phyloP scores from a whole-genome alignment of 305 asterid species.

The Nicotiana rustica region DNA sequence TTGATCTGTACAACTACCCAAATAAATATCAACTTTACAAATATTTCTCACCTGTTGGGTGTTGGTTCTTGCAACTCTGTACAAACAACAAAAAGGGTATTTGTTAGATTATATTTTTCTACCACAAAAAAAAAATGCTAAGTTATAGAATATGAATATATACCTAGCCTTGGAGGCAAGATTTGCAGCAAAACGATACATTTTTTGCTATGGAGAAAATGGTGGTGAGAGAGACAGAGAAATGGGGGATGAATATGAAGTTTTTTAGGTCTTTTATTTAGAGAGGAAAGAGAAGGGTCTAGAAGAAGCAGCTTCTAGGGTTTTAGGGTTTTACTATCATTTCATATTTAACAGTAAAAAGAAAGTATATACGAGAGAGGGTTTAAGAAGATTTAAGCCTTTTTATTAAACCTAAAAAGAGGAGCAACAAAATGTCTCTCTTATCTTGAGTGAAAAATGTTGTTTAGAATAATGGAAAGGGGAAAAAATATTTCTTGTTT shows the following conservation, averaged over 20 bases:
- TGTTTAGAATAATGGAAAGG: too few species aligned
- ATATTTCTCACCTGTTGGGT: constrained; percentile 49
- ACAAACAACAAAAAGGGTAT: constrained; percentile 19
- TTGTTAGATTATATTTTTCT: not conserved
- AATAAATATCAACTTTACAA: not conserved
- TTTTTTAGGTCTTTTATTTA: constrained; percentile 21
- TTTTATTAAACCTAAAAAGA: not conserved
- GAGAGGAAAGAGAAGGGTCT: constrained; percentile 47
- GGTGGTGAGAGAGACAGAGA: not conserved
- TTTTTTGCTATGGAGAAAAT: constrained; percentile 27
- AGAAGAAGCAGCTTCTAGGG: constrained; percentile 41
- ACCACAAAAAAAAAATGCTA: not conserved
- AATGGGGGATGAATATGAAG: not conserved
- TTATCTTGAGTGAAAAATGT: not conserved
- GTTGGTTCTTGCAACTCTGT: constrained; percentile 63
- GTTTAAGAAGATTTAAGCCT: constrained; percentile 38
- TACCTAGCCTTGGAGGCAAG: constrained; percentile 84
- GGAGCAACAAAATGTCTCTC: too few species aligned
- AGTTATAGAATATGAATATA: not conserved
- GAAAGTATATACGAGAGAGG: constrained; percentile 25
- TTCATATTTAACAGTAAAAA: not conserved
- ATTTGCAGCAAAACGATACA: constrained; percentile 80
- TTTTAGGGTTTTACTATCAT: constrained; percentile 47
- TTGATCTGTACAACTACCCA: not conserved
- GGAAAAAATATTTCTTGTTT: too few species aligned